These are phyloP conservation scores for Neonectria hederae DNA, from an alignment of 2,329 filamentous ascomycete species.

Conservation along the genomic window DNA sequence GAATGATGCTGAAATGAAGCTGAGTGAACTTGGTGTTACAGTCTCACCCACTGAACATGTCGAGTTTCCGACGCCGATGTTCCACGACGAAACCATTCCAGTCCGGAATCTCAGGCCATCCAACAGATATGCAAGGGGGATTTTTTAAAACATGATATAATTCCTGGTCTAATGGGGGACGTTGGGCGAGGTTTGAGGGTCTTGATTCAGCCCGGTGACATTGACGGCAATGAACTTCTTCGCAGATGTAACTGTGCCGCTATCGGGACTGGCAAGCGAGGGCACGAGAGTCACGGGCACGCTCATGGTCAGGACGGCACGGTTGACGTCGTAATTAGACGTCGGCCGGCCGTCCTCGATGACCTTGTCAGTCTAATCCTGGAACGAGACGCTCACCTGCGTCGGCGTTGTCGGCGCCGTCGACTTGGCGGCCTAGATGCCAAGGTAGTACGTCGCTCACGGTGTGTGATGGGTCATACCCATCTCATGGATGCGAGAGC, in stretches of 20 bases:
- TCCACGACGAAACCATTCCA: not conserved
- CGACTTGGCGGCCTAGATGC: not conserved
- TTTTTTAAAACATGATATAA: too few species aligned
- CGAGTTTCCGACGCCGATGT: not conserved
- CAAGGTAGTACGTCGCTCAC: constrained; percentile 1
- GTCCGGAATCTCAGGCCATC: not conserved
- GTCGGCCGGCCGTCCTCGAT: not conserved
- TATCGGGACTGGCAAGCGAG: not conserved
- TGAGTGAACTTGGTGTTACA: not conserved
- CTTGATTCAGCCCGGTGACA: too few species aligned
- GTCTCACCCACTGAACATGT: not conserved
- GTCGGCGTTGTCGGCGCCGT: not conserved
- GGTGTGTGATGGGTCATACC: not conserved
- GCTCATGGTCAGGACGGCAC: not conserved
- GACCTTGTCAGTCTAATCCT: not conserved
- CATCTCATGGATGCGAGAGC: constrained; percentile 3
- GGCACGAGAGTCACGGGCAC: constrained; percentile 8
- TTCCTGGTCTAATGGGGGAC: too few species aligned
- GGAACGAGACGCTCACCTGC: constrained; percentile 2
- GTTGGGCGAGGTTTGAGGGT: too few species aligned
- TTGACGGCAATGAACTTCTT: too few species aligned
- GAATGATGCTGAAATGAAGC: not conserved
- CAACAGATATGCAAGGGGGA: too few species aligned
- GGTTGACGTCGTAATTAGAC: not conserved
- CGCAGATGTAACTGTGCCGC: too few species aligned